Base-by-base conservation (phyloP, 1,139 yeast genomes). In the Geotrichum macrosporum region DNA sequence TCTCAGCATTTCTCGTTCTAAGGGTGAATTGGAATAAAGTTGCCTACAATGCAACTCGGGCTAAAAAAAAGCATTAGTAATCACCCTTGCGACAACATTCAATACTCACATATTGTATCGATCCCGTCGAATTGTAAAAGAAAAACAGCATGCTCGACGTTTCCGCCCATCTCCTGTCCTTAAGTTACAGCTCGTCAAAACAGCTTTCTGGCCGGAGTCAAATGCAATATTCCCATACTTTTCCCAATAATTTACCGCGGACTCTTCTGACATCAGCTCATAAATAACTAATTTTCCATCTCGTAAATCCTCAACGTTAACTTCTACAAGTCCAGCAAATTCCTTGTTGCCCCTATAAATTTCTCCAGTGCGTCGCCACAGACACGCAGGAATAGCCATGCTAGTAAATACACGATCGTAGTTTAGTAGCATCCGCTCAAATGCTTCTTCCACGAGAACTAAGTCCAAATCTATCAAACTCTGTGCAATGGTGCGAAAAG, bases 181-280 rank as follows among this genome's bases (percentile, higher is more conserved):
- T 52, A 89, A 70, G 60, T 84, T 86, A 66, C 97, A 89, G 63
- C 95, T 83, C 1, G 96, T 88, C 54, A 89, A 69, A 5, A 89
- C 96, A 0, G 96, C 96, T 63, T 89, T 89, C 59, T 89, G 97
- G 1, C 94, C 94, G 56, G 89, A 84, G 60, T 89, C 96, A 66
- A 89, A 89, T 1, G 97, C 96, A 62, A 89, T 86, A 9, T 95
- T 89, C 8, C 96, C 96, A 60, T 89, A 89, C 65, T 89, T 88
- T 63, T 89, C 97, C 97, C 97, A 89, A 62, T 87, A 89, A 59
- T 87, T 88, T 15, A 92, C 97, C 6, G 96, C 95, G 62, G 95
- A 84, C 59, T 88, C 96, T 63, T 89, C 96, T 51, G 92, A 82
- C 96, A 89, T 85, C 53, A 89, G 70, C 67, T 89, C 96, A 65